phyloP scores from a whole-genome alignment of 768 basidiomycete genomes.

The Amanita fuliginea region DNA sequence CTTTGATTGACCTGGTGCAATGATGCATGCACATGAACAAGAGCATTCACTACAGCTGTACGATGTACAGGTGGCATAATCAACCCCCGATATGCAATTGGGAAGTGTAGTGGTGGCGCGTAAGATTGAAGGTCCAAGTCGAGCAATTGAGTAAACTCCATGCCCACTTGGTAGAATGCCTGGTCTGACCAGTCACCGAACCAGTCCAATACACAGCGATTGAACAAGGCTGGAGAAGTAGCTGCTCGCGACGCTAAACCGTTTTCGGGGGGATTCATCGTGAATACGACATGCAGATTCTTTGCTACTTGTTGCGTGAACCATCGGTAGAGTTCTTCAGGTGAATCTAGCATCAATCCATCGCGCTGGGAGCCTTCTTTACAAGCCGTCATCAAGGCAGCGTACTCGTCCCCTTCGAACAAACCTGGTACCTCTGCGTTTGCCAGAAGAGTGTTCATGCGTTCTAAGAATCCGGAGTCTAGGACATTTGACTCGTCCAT shows the following conservation, averaged over 20 bases:
- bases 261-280: conserved; percentile 97
- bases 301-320: conserved; percentile 98
- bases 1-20: conserved; percentile 84
- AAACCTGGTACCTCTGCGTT: conserved; percentile 99
- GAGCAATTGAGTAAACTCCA: conserved; percentile 90
- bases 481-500: conserved; percentile 99
- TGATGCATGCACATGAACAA: conserved; percentile 86
- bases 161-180: conserved; percentile 95
- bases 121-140: conserved; percentile 87
- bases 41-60: conserved; percentile 83
- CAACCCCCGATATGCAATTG: conserved; percentile 77
- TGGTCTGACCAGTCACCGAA: conserved; percentile 99
- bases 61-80: conserved; percentile 84
- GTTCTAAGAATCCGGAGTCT: conserved; percentile 96
- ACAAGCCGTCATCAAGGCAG: conserved; percentile 97
- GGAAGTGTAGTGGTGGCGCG: conserved; percentile 72
- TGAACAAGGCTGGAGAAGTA: conserved; percentile 96
- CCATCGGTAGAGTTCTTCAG: conserved; percentile 96
- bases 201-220: conserved; percentile 99
- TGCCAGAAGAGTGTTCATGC: conserved; percentile 99
- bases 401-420: conserved; percentile 99
- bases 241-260: conserved; percentile 93
- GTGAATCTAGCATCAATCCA: conserved; percentile 95
- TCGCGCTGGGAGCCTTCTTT: conserved; percentile 99
- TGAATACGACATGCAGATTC: conserved; percentile 97